Percentiles rank a stretch among this genome's conserved stretches.
Evolutionary conservation across 2,329 filamentous ascomycete genomes (phyloP).

Genomic region (Gnomoniopsis sp.): DNA sequence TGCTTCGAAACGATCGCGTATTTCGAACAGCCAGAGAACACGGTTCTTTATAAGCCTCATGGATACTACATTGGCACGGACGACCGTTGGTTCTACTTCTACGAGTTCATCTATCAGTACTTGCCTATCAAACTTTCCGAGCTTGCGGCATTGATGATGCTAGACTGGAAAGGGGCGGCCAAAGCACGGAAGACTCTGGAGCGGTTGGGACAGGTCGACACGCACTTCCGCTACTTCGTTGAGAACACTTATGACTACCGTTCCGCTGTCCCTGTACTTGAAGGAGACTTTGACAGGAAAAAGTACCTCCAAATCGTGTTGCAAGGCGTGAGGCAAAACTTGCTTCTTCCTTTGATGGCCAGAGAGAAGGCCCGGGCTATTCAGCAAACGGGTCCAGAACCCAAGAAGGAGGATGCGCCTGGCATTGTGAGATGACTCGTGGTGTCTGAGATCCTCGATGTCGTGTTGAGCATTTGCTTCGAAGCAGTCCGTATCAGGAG

Average conservation of each 20-base stretch:
- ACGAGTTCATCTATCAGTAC: slow-evolving; percentile 17
- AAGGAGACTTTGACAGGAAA: slow-evolving; percentile 1
- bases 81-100: slow-evolving; percentile 13
- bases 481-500: no score
- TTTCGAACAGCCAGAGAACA: slow-evolving; percentile 11
- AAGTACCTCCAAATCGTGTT: slow-evolving; percentile 8
- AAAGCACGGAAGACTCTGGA: slow-evolving; percentile 11
- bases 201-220: slow-evolving; percentile 9
- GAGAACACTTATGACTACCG: slow-evolving; percentile 16
- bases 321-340: slow-evolving; percentile 10
- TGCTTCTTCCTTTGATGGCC: slow-evolving; percentile 9
- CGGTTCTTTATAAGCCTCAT: slow-evolving; percentile 13
- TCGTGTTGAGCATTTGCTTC: background rate
- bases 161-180: slow-evolving; percentile 14
- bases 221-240: slow-evolving; percentile 16
- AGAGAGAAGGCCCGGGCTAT: slow-evolving; percentile 6
- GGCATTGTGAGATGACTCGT: background rate
- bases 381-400: background rate
- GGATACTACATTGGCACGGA: slow-evolving; percentile 14
- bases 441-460: background rate
- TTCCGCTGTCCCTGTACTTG: background rate
- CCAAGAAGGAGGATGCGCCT: background rate
- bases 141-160: slow-evolving; percentile 5
- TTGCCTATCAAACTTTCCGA: slow-evolving; percentile 12
- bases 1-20: slow-evolving; percentile 3